phyloP scores from a whole-genome alignment of 768 basidiomycete genomes.

The Leucogyrophana mollusca region DNA sequence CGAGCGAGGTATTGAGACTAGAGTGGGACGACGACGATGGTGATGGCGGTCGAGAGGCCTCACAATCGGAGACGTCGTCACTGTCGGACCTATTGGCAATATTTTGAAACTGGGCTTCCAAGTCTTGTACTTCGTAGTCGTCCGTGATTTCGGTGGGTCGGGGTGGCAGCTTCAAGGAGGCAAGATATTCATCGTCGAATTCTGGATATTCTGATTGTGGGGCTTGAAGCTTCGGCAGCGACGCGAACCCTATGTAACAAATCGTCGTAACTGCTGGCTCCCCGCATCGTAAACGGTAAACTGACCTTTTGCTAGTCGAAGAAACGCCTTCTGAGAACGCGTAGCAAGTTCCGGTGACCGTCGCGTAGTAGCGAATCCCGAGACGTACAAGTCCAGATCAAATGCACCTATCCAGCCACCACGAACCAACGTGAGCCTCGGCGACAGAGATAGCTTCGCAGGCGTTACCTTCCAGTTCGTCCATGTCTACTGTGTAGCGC shows the following conservation, averaged over 20 bases:
- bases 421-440: background rate
- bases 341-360: conserved; percentile 59
- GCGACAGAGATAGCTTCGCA: background rate
- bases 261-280: conserved; percentile 5
- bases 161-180: conserved; percentile 49
- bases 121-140: conserved; percentile 51
- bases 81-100: conserved; percentile 16
- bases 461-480: conserved; percentile 29
- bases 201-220: conserved; percentile 16
- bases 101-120: conserved; percentile 52
- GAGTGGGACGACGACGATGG: conserved; percentile 18
- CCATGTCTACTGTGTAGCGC: conserved; percentile 32
- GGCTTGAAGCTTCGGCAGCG: conserved; percentile 58
- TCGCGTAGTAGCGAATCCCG: conserved; percentile 70
- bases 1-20: conserved; percentile 12
- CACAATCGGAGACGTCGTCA: background rate
- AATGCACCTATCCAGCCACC: conserved; percentile 45
- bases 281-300: background rate
- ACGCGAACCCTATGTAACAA: conserved; percentile 58
- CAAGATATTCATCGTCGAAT: conserved; percentile 39
- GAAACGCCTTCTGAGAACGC: conserved; percentile 74
- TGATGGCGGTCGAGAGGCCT: conserved; percentile 11
- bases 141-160: conserved; percentile 60
- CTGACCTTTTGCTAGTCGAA: conserved; percentile 74
- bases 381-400: conserved; percentile 69